Evolutionary conservation across 257 asterid genomes (phyloP).

Genomic region (Solanum ossicruentum): DNA sequence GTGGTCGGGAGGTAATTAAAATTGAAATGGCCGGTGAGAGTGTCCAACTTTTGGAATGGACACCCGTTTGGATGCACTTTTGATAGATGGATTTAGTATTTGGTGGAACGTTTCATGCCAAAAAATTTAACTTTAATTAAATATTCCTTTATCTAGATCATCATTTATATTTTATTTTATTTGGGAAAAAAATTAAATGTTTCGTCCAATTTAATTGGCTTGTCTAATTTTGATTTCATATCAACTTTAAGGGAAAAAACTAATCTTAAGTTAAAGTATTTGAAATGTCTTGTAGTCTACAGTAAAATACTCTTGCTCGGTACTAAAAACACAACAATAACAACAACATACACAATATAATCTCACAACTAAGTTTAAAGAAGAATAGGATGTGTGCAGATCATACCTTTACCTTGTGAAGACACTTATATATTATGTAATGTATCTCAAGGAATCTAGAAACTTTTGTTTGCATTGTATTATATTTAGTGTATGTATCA

Average conservation of each 20-base stretch:
- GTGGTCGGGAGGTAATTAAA: not conserved
- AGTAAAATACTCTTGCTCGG: not conserved
- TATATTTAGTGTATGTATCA: too few relatives aligned
- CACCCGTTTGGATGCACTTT: not conserved
- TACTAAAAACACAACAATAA: not conserved
- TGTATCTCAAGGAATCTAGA: not conserved
- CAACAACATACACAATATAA: not conserved
- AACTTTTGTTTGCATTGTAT: not conserved
- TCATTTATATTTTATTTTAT: not conserved
- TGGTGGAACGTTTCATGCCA: not conserved
- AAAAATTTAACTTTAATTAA: not conserved
- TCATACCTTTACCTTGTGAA: not conserved
- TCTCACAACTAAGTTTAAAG: not conserved
- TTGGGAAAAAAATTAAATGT: not conserved
- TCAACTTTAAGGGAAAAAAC: fast-evolving
- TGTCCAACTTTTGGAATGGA: not conserved
- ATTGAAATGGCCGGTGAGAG: not conserved
- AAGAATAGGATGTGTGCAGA: not conserved
- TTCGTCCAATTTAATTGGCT: not conserved
- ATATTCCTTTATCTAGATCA: not conserved
- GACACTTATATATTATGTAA: not conserved
- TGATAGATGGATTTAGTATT: not conserved
- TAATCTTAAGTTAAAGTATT: not conserved
- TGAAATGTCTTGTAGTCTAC: not conserved
- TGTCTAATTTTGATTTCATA: not conserved